Base-by-base conservation (phyloP, 2,329 filamentous ascomycete genomes). In the Intubia oerlemansii region DNA sequence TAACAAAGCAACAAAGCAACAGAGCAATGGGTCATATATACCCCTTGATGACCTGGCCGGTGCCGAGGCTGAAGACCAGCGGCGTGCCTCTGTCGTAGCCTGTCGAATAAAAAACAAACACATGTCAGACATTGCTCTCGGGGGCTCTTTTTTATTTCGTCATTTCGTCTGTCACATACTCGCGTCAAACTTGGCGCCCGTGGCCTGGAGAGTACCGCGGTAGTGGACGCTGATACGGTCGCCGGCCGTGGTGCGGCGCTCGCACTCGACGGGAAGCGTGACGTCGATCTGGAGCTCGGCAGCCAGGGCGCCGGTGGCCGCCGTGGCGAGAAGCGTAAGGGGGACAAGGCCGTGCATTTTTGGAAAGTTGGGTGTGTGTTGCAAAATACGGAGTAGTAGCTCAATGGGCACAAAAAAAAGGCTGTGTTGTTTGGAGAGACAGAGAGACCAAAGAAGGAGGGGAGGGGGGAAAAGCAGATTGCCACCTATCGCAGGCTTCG, bases 201-300 rank as follows among this genome's bases (percentile, higher is more conserved):
- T 66, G 29, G 57, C 55, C 36, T 69, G 62, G 18, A 93, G 66
- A 2, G 76, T 88, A 41, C 85, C 85, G 32, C 66, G 66, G 60
- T 95, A 93, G 58, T 93, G 82, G 44, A 93, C 81, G 31, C 71
- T 59, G 45, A 93, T 70, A 38, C 59, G 69, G 55, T 93, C 84
- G 39, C 81, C 81, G 36, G 62, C 66, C 44, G 64, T 44, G 11
- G 68, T 77, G 57, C 79, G 84, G 51, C 81, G 73, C 28, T 69
- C 67, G 59, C 84, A 93, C 40, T 80, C 67, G 38, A 78, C 75
- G 16, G 66, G 57, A 34, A 69, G 60, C 29, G 71, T 77, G 39
- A 79, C 69, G 39, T 91, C 70, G 47, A 92, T 78, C 51, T 77
- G 66, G 41, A 92, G 66, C 34, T 56, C 55, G n/a, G 52, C 52